A percentile compares a stretch with the other conserved stretches of the same genome.
Conservation (phyloP, 2,329 filamentous ascomycete species). For the Decorospora gaudefroyi region DNA sequence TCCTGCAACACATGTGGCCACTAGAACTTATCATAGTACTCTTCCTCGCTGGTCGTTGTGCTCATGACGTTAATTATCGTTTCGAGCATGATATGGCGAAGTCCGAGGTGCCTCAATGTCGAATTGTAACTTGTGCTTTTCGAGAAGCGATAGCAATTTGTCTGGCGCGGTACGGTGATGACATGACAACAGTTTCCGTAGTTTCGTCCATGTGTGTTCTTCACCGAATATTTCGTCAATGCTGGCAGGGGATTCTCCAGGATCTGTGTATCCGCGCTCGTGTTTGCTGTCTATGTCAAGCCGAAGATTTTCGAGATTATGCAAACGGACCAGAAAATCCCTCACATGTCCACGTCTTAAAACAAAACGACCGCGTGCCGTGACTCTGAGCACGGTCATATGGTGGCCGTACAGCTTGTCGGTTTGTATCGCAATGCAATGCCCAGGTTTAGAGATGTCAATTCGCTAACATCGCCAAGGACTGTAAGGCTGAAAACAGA, state of each 20-base stretch:
- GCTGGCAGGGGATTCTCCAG: not conserved
- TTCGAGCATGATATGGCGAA: conserved; percentile 4
- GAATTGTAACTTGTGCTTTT: conserved; percentile 12
- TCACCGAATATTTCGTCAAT: not conserved
- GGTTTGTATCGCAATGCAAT: not conserved
- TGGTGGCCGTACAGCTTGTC: not conserved
- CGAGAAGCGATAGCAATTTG: conserved; percentile 7
- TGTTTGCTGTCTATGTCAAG: conserved; percentile 1
- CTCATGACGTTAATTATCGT: no score
- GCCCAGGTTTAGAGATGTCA: conserved; percentile 8
- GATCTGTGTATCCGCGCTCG: fast-evolving
- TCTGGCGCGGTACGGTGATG: conserved; percentile 8
- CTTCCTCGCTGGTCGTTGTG: no score
- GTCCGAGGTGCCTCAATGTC: conserved; percentile 16
- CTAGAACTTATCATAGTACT: no score
- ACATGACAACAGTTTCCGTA: conserved; percentile 16
- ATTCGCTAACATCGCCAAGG: not conserved
- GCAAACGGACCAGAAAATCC: not conserved
- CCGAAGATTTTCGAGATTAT: conserved; percentile 10
- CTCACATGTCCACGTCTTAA: not conserved
- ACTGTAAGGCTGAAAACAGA: not conserved
- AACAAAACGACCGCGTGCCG: not conserved
- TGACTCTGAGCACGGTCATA: not conserved
- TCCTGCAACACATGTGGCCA: conserved; percentile 2
- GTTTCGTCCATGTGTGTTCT: conserved; percentile 3